Evolutionary conservation across 2,329 filamentous ascomycete species (phyloP), one percentile per base, ranked within the genome.

Genomic region (Chaetomium sp.): DNA sequence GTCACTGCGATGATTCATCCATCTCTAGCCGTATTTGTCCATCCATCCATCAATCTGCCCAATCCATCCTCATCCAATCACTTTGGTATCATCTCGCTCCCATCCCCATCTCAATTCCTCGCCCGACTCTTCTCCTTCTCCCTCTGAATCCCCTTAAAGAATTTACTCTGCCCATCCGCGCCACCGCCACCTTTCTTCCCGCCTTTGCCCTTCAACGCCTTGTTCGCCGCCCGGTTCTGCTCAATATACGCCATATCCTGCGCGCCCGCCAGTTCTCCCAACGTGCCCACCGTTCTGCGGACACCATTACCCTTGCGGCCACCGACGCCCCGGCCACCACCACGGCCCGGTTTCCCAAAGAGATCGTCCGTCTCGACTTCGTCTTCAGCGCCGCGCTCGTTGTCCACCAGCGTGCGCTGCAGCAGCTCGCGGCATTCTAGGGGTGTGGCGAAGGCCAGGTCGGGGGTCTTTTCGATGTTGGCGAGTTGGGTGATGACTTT

Each of bases 191-290:
- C 74, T 53, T 74, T 74, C 64, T 83, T 80, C 74, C 85, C 86
- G 65, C 84, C 70, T 59, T 78, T 76, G 8, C 14, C 36, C 72
- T 84, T 85, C 66, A 85, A 71, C 60, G 79, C 76, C 72, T 84
- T 85, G 66, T 88, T 89, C 61, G 79, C 78, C 64, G 79, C 84
- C 75, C 85, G 87, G 71, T 89, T 90, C 71, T 89, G 86, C 70
- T 92, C 89, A 55, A 90, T 84, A 69, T 92, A 97, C n/a, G 92
- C 91, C 94, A 99, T 97, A 68, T 95, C 89, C 68, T 95, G 89
- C 0, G 91, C 94, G 55, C 94, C 94, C 54, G 88, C 90, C 54
- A 96, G 79, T 64, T 95, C 91, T 50, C 86, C 87, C 54, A 99
- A 77, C 10, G 85, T 90, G 32, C 91, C 92, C 0, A 91, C 94